Evolutionary conservation across 305 asterid genomes (phyloP), one percentile per base, ranked within the genome.

Genomic region (Solanum hybrid): DNA sequence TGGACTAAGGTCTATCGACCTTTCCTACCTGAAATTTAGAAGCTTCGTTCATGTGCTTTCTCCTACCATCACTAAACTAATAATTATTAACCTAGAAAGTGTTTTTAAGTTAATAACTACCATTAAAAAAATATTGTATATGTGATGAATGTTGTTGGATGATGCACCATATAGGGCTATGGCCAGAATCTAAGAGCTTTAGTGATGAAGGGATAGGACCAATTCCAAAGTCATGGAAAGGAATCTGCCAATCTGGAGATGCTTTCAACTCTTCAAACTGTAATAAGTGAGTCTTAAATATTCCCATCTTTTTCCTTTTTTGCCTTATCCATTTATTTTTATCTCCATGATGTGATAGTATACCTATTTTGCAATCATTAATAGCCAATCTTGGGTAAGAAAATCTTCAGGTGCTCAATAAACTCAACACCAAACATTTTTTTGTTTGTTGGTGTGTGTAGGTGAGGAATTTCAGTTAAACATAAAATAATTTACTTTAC

Each of bases 111-210:
- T 66, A 9, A n/a, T 7, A 64, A 9, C 14, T n/a, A 66, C 0
- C n/a, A 6, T 4, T 12, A 32, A 42, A 42, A 42, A 12, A 12
- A 1, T 42, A 17, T 71, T 1, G 6, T 24, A 72, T 87, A 40
- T 87, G 89, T 88, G 89, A 89, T 78, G 93, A 90, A 34, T 72
- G 85, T 42, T 88, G 69, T 45, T 82, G 19, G 60, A 72, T 71
- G 87, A 87, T 90, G 91, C 1, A 15, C 87, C 0, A 11, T 24
- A 94, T 24, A 97, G 99, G 99, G 37, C 91, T 95, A 77, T 97
- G 99, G 99, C 99, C 99, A 24, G 99, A 97, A 90, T 97, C 98
- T 0, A 60, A 92, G 89, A 97, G 99, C 93, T 96, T 96, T 88
- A 88, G 88, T 4, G 99, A 96, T 37, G 89, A 89, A 92, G 97